These are phyloP conservation scores for Ustilago trichophora DNA, from an alignment of 1,284 basidiomycete genomes.

Conservation along the genomic window DNA sequence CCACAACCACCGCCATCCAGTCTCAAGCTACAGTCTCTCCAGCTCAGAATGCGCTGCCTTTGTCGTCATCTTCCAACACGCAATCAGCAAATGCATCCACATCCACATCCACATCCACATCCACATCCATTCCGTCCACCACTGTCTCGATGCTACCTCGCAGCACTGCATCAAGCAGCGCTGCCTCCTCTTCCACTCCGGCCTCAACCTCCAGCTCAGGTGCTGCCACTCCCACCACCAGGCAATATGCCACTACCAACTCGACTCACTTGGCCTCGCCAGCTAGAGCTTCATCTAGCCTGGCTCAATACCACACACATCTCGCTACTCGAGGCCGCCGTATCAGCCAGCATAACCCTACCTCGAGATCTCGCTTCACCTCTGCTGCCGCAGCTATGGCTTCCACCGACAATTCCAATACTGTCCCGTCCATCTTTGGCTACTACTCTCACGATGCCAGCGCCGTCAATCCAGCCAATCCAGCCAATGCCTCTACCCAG, in stretches of 20 bases:
- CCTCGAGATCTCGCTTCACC: background rate
- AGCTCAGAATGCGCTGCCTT: too few species aligned
- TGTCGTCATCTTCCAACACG: too few species aligned
- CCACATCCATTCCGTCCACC: too few species aligned
- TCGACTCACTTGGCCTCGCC: background rate
- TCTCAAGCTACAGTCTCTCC: too few species aligned
- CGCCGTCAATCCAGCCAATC: background rate
- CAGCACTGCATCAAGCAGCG: too few species aligned
- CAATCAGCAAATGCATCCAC: too few species aligned
- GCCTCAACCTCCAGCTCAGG: constrained; percentile 22
- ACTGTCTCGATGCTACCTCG: constrained; percentile 40
- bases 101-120: too few species aligned
- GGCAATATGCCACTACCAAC: background rate
- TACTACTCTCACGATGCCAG: constrained; percentile 34
- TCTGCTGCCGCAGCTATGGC: constrained; percentile 17
- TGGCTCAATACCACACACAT: background rate
- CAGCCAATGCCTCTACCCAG: too few species aligned
- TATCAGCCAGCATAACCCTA: background rate
- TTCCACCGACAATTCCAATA: constrained; percentile 5
- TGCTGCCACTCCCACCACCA: constrained; percentile 10
- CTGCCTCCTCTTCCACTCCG: constrained; percentile 9
- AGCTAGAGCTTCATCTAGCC: constrained; percentile 4
- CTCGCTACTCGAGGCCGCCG: background rate
- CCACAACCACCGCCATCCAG: too few species aligned
- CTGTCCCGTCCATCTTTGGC: constrained; percentile 41